These are phyloP conservation scores for Talaromyces sp. DNA, from an alignment of 2,329 filamentous ascomycete genomes.

Conservation along the genomic window DNA sequence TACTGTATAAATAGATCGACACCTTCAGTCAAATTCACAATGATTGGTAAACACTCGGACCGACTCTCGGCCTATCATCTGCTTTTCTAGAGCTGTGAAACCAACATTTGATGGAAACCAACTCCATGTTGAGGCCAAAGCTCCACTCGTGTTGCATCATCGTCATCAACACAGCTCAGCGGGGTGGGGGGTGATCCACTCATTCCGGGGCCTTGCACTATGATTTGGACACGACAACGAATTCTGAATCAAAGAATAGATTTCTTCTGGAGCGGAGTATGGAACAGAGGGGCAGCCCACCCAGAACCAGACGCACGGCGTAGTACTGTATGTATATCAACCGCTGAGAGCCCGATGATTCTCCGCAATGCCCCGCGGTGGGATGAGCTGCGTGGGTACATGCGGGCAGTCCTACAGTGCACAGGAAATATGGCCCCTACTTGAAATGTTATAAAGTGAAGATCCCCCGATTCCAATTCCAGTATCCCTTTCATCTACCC, in stretches of 20 bases:
- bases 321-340: slow-evolving; percentile 8
- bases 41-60: background rate
- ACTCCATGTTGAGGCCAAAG: slow-evolving; percentile 2
- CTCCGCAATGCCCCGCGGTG: slow-evolving; percentile 28
- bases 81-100: background rate
- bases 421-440: slow-evolving; percentile 3
- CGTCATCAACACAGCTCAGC: background rate
- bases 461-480: background rate
- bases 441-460: slow-evolving; percentile 3
- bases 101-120: background rate
- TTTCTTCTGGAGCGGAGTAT: background rate
- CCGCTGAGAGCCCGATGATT: slow-evolving; percentile 16
- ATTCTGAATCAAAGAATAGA: background rate
- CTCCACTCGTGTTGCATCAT: slow-evolving; percentile 10
- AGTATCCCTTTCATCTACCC: background rate
- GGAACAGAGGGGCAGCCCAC: slow-evolving; percentile 1
- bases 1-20: too few species aligned
- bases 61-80: background rate
- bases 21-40: background rate
- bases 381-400: slow-evolving; percentile 16
- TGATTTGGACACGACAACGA: slow-evolving; percentile 11
- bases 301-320: slow-evolving; percentile 9
- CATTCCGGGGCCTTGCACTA: background rate
- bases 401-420: background rate
- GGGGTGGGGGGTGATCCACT: slow-evolving; percentile 31